Evolutionary conservation across 2,329 filamentous ascomycete genomes (phyloP).

Genomic region (Pseudogymnoascus sp.): DNA sequence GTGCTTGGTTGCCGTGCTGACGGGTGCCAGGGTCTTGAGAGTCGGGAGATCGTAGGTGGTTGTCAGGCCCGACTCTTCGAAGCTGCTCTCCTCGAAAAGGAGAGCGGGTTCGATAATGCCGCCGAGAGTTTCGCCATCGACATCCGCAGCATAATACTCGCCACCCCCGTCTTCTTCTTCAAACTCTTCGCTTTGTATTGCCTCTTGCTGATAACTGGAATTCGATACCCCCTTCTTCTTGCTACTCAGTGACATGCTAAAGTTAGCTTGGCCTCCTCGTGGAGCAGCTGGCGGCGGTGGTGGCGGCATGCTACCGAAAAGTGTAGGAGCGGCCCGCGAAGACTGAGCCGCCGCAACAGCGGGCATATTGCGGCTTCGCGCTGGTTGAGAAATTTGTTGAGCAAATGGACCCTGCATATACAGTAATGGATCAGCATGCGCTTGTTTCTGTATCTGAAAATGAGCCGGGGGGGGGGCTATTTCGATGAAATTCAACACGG

Average conservation of each 20-base stretch:
- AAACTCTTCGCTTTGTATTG: background rate
- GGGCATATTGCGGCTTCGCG: no score
- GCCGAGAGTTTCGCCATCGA: conserved; percentile 14
- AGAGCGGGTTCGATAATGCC: conserved; percentile 22
- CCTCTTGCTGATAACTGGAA: background rate
- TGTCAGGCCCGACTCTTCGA: conserved; percentile 54
- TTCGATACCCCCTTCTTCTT: background rate
- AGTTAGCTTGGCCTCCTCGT: background rate
- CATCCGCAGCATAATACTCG: conserved; percentile 13
- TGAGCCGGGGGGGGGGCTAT: background rate
- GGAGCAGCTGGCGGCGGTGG: background rate
- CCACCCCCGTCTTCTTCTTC: conserved; percentile 15
- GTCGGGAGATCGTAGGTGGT: conserved; percentile 55
- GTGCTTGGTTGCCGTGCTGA: conserved; percentile 46
- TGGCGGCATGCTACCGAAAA: background rate
- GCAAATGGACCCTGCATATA: background rate
- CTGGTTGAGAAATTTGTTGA: background rate
- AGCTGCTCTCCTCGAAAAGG: conserved; percentile 44
- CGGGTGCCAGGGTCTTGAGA: conserved; percentile 48
- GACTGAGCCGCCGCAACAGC: background rate
- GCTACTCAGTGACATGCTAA: no score
- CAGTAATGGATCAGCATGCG: background rate
- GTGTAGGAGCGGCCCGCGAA: background rate
- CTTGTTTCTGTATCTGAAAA: background rate
- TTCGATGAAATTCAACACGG: background rate